phyloP scores from a whole-genome alignment of 1,284 basidiomycete genomes.

The Mycena citricolor region DNA sequence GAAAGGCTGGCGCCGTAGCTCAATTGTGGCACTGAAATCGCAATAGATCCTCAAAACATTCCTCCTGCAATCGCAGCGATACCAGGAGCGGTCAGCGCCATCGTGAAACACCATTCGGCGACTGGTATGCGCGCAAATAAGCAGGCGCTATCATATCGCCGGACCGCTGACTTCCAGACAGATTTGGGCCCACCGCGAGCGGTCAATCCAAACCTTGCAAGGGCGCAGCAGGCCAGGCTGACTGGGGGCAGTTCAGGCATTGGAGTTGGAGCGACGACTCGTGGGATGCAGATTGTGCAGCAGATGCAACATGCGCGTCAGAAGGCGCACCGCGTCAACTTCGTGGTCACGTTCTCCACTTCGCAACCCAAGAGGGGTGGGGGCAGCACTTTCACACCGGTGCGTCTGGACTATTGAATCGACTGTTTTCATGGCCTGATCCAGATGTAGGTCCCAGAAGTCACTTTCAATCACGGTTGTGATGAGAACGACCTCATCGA shows the following conservation, averaged over 20 bases:
- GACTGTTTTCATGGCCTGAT: too few relatives aligned
- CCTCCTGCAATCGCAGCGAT: constrained; percentile 1
- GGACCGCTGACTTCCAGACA: constrained; percentile 8
- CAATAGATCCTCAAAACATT: too few relatives aligned
- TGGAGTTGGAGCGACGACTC: not conserved
- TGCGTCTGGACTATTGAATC: too few relatives aligned
- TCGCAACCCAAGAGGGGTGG: too few relatives aligned
- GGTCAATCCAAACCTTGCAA: constrained; percentile 4
- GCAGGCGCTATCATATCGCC: constrained; percentile 6
- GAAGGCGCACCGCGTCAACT: constrained; percentile 3
- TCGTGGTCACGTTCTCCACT: not conserved
- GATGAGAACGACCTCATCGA: too few relatives aligned
- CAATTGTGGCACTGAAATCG: too few relatives aligned
- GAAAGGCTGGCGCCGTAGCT: too few relatives aligned
- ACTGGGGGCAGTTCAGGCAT: not conserved
- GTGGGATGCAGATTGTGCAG: not conserved
- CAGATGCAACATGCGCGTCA: constrained; percentile 5
- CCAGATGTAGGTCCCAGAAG: too few relatives aligned
- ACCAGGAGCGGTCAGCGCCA: constrained; percentile 2
- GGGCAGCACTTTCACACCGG: too few relatives aligned
- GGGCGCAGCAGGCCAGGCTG: not conserved
- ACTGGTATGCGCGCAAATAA: constrained; percentile 10
- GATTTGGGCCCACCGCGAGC: constrained; percentile 11
- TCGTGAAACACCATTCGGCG: constrained; percentile 4
- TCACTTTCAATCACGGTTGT: too few relatives aligned